Base-by-base conservation (phyloP, 2,329 filamentous ascomycete species). In the Xylaria sp. region DNA sequence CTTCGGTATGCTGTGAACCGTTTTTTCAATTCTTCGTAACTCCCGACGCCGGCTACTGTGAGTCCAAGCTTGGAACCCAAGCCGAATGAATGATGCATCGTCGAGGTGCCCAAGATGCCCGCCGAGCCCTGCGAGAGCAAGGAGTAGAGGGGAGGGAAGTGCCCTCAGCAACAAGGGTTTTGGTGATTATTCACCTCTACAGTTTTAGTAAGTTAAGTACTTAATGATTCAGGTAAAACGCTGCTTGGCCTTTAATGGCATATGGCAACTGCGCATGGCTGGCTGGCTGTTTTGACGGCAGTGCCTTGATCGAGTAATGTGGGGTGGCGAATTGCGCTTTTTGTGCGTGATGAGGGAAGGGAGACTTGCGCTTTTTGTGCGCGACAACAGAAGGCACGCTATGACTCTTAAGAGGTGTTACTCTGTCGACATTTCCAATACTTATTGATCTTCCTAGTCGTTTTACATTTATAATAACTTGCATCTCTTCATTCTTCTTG, bases 281-380 rank as follows among this genome's bases (percentile, higher is more conserved):
- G 5, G 5, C 37, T 54, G 4, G 10, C 60, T 55, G 63, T n/a
- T 5, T 46, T 52, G 18, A 61, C 23, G 23, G 4, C 3, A 32
- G 46, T 8, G n/a, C n/a, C 20, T 41, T 13, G 28, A 41, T 23
- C 18, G 32, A 23, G 12, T n/a, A 58, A 57, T 58, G 67, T 54
- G 67, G 62, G 63, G 67, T 66, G 58, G 46, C n/a, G 52, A 58
- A 54, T 39, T 69, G 67, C 65, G 65, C 28, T 20, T 51, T 69
- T 69, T 69, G 66, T 69, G 67, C 67, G 58, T 44, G 58, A 41
- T 62, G 57, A 13, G 46, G 51, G 20, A 32, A 15, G 41, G 13
- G 41, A 44, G 13, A 18, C 41, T 18, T 44, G 39, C 10, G 39
- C 39, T 18, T 57, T 58, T 67, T 63, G 32, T 58, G 65, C 65